Conservation (phyloP, 257 asterid genomes). For the Eustoma russellianum region DNA sequence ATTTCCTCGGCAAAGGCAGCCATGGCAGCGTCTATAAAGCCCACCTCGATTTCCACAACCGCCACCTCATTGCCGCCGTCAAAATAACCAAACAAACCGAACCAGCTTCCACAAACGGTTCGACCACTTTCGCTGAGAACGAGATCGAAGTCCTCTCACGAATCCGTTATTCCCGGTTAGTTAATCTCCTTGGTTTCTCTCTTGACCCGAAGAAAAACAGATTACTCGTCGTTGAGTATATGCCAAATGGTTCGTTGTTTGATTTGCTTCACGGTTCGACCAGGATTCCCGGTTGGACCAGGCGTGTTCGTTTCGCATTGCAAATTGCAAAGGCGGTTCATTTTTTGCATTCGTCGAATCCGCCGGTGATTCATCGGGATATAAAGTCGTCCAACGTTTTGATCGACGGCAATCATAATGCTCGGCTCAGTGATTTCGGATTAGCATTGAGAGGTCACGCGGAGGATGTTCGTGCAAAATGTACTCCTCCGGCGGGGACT, state of each 20-base stretch:
- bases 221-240: constrained; percentile 65
- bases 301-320: constrained; percentile 50
- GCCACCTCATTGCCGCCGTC: constrained; percentile 49
- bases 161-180: constrained; percentile 49
- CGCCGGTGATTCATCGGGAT: constrained; percentile 80
- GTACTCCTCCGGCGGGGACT: constrained; percentile 95
- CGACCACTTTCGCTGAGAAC: constrained; percentile 35
- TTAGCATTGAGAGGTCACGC: constrained; percentile 68
- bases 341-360: constrained; percentile 48
- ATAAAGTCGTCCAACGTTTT: constrained; percentile 70
- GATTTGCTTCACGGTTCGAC: constrained; percentile 55
- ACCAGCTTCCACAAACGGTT: constrained; percentile 2
- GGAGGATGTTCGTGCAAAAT: constrained; percentile 54
- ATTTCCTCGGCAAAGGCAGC: constrained; percentile 78
- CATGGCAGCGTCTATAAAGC: constrained; percentile 73
- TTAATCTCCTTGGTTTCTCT: constrained; percentile 60
- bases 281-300: constrained; percentile 55
- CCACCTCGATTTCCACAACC: constrained; percentile 25
- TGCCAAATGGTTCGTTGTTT: constrained; percentile 67
- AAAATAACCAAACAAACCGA: constrained; percentile 32
- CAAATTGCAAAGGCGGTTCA: constrained; percentile 67
- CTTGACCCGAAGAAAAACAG: constrained; percentile 28
- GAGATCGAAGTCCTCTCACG: constrained; percentile 68
- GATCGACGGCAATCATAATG: constrained; percentile 43
- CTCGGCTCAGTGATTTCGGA: constrained; percentile 79